These are phyloP conservation scores for Halenospora varia DNA, from an alignment of 495 filamentous ascomycete genomes.

Conservation along the genomic window DNA sequence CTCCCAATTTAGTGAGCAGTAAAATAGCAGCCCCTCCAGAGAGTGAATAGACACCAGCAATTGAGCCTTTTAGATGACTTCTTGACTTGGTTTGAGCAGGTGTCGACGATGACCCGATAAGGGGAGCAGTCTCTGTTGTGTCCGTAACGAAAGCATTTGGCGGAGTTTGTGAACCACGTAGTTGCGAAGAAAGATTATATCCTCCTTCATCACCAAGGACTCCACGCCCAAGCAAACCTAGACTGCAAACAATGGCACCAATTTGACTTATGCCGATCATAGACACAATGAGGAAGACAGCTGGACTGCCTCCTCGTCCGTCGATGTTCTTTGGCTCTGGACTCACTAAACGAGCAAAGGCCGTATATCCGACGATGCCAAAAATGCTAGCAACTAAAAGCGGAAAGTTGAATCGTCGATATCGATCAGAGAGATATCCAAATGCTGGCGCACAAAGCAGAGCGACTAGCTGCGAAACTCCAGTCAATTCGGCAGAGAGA, in stretches of 20 bases:
- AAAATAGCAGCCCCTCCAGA: constrained; percentile 90
- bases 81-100: constrained; percentile 5
- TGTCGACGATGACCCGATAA: constrained; percentile 2
- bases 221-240: constrained; percentile 77
- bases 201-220: constrained; percentile 55
- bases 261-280: constrained; percentile 89
- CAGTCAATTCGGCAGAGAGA: constrained; percentile 78
- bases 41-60: constrained; percentile 89
- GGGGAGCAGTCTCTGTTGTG: constrained; percentile 10
- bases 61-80: constrained; percentile 76
- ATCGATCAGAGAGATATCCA: constrained; percentile 67
- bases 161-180: constrained; percentile 7
- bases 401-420: constrained; percentile 62
- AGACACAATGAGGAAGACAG: constrained; percentile 71
- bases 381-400: constrained; percentile 64
- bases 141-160: not conserved
- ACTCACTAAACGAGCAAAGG: constrained; percentile 64
- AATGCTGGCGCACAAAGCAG: constrained; percentile 82
- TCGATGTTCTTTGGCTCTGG: constrained; percentile 61
- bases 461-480: constrained; percentile 81
- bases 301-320: constrained; percentile 54
- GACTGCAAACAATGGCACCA: constrained; percentile 87
- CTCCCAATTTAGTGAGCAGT: constrained; percentile 88
- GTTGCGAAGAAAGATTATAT: constrained; percentile 22
- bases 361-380: constrained; percentile 71